Conservation (phyloP, 2,329 filamentous ascomycete genomes). For the Arthrinium puccinioides region DNA sequence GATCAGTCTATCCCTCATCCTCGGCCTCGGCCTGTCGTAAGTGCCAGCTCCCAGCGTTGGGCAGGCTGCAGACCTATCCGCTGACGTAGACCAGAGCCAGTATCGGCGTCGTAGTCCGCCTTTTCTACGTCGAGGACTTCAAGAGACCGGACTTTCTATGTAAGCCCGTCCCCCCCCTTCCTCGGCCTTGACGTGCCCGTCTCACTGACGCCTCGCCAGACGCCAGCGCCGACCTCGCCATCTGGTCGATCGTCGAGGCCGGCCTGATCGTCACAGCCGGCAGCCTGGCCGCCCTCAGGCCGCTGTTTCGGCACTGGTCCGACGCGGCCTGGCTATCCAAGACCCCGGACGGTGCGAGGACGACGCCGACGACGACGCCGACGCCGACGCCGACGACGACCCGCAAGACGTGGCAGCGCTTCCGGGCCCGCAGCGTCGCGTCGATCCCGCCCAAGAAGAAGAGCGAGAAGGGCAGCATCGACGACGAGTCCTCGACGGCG, state of each 20-base stretch:
- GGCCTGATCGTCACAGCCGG: constrained; percentile 4
- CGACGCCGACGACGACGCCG: too few species aligned
- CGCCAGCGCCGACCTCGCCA: constrained; percentile 3
- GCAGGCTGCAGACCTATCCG: too few species aligned
- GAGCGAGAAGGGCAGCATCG: too few species aligned
- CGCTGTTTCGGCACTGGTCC: constrained; percentile 3
- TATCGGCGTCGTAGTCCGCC: background rate
- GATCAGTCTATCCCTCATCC: constrained; percentile 29
- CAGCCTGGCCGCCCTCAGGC: constrained; percentile 6
- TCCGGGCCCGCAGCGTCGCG: too few species aligned
- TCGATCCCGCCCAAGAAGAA: too few species aligned
- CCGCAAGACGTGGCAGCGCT: too few species aligned
- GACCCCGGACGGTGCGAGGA: too few species aligned
- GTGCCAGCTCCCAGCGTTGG: too few species aligned
- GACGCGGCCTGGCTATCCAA: too few species aligned
- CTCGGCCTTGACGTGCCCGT: too few species aligned
- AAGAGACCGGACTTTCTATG: constrained; percentile 1
- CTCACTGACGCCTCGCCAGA: background rate
- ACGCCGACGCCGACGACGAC: too few species aligned
- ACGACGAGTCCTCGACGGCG: too few species aligned
- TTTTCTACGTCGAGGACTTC: background rate
- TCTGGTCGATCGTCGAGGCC: constrained; percentile 6
- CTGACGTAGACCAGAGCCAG: background rate
- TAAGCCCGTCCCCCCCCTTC: background rate
- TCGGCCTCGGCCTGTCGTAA: constrained; percentile 37